phyloP scores from a whole-genome alignment of 257 asterid species.

The Linaria vulgaris region DNA sequence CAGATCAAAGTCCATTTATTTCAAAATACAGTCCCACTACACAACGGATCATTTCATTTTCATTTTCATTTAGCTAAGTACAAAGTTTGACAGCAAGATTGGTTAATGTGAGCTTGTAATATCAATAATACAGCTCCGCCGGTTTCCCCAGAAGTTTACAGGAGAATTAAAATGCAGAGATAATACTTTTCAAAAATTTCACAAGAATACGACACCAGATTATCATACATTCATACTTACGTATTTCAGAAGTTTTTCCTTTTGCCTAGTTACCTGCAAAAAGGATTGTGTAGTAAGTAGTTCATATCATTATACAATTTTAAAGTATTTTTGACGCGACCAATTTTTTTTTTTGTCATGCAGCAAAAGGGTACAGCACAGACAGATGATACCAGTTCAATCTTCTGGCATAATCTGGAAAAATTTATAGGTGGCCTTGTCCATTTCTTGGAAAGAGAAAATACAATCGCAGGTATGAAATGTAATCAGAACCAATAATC shows the following conservation, averaged over 20 bases:
- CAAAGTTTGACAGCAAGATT: too few species aligned
- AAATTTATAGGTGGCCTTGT: too few species aligned
- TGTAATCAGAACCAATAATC: slow-evolving; percentile 9
- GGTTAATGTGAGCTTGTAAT: too few species aligned
- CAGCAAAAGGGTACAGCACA: neutral
- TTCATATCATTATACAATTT: too few species aligned
- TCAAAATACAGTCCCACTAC: too few species aligned
- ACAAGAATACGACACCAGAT: neutral
- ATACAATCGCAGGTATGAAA: neutral
- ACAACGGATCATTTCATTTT: too few species aligned
- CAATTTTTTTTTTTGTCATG: neutral
- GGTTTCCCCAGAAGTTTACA: too few species aligned
- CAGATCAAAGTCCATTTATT: too few species aligned
- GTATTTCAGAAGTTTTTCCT: slow-evolving; percentile 19
- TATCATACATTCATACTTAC: too few species aligned
- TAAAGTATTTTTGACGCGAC: neutral
- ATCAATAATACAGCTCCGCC: too few species aligned
- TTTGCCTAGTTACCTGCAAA: slow-evolving; percentile 27
- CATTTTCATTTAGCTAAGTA: too few species aligned
- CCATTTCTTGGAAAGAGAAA: neutral
- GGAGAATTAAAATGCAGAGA: too few species aligned
- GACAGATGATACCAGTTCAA: neutral
- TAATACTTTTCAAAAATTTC: neutral
- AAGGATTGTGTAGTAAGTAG: slow-evolving; percentile 12
- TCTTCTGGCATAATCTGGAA: neutral